Conservation (phyloP, 1,139 yeast species). For the Zhuliangozyma blackwelliae region DNA sequence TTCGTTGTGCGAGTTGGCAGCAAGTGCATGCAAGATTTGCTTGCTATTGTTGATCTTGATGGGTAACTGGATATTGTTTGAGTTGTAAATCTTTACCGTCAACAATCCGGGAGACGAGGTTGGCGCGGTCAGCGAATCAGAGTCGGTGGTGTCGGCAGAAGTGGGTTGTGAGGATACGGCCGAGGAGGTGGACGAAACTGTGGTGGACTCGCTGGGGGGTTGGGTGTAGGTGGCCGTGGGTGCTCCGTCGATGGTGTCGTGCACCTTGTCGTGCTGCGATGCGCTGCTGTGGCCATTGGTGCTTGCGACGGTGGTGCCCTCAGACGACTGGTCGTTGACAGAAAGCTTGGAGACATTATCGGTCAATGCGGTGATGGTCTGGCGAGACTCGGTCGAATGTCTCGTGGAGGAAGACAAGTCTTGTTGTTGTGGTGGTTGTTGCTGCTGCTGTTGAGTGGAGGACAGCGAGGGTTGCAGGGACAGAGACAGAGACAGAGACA, state of each 20-base stretch:
- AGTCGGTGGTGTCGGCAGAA: slow-evolving; percentile 2
- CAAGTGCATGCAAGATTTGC: slow-evolving; percentile 49
- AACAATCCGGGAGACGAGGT: slow-evolving; percentile 56
- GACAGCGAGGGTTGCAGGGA: slow-evolving; percentile 9
- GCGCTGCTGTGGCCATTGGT: neutral
- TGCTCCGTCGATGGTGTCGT: no score
- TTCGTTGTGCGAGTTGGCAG: slow-evolving; percentile 42
- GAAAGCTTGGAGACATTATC: slow-evolving; percentile 27
- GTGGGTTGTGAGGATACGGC: slow-evolving; percentile 4
- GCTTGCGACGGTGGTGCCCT: neutral
- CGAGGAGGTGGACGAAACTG: slow-evolving; percentile 2
- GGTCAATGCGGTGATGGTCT: slow-evolving; percentile 22
- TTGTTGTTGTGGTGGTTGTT: no score
- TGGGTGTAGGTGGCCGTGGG: neutral
- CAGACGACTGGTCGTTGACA: slow-evolving; percentile 9
- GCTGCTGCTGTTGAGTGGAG: slow-evolving; percentile 3
- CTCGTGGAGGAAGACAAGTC: slow-evolving; percentile 15
- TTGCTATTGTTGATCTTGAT: slow-evolving; percentile 51
- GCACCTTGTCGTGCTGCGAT: neutral
- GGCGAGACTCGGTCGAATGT: slow-evolving; percentile 24
- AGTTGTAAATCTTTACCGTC: slow-evolving; percentile 64
- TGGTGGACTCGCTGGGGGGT: neutral
- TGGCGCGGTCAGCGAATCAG: slow-evolving; percentile 1
- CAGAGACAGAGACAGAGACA: slow-evolving; percentile 1
- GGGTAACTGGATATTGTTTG: slow-evolving; percentile 60